Evolutionary conservation across 2,329 filamentous ascomycete genomes (phyloP).

Genomic region (Coleophoma eucalyptorum): DNA sequence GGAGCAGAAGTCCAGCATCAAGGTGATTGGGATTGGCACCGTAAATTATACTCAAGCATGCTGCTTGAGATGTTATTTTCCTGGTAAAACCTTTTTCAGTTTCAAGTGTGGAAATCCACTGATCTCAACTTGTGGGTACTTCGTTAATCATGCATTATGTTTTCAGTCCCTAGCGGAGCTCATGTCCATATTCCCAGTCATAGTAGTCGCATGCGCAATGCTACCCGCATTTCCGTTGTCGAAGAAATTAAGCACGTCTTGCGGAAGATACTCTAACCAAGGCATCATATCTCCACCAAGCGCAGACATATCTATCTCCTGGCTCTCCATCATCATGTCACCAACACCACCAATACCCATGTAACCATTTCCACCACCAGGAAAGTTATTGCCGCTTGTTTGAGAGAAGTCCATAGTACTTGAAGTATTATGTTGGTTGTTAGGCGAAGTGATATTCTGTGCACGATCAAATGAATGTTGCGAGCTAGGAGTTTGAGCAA

Average conservation of each 20-base stretch:
- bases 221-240: conserved; percentile 21
- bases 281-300: conserved; percentile 68
- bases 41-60: too few species aligned
- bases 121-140: too few species aligned
- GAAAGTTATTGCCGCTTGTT: conserved; percentile 3
- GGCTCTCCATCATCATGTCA: conserved; percentile 69
- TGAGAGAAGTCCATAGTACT: conserved; percentile 11
- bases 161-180: too few species aligned
- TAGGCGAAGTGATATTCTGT: conserved; percentile 9
- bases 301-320: conserved; percentile 71
- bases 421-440: conserved; percentile 1
- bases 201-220: too few species aligned
- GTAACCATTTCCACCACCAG: conserved; percentile 10
- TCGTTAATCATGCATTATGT: too few species aligned
- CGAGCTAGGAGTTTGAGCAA: conserved; percentile 12
- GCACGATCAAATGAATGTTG: conserved; percentile 10
- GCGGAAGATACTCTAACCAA: conserved; percentile 72
- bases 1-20: too few species aligned
- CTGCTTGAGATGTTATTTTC: too few species aligned
- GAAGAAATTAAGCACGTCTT: conserved; percentile 58
- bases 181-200: too few species aligned
- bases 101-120: too few species aligned
- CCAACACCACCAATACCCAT: conserved; percentile 22
- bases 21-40: too few species aligned
- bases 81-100: too few species aligned